These are phyloP conservation scores for Fusarium staphyleae DNA, from an alignment of 2,329 filamentous ascomycete genomes.

Conservation along the genomic window DNA sequence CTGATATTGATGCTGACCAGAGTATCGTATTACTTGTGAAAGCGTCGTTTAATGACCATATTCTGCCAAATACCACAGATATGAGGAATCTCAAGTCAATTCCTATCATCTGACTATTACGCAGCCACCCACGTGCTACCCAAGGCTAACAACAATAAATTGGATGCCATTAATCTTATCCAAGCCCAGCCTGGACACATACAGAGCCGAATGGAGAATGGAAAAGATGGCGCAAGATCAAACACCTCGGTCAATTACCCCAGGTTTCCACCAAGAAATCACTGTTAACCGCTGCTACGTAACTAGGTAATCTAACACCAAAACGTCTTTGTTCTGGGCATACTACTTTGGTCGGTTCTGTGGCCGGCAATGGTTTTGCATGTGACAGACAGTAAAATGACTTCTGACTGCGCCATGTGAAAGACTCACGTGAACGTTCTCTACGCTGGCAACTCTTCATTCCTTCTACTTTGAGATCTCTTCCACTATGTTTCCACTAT, in stretches of 20 bases:
- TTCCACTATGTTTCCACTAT: too few relatives aligned
- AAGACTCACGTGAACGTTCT: constrained; percentile 35
- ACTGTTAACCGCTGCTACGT: neutral
- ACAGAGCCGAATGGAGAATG: neutral
- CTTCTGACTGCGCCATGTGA: constrained; percentile 29
- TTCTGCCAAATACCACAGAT: too few relatives aligned
- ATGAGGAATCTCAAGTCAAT: too few relatives aligned
- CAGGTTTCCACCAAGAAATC: neutral
- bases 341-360: constrained; percentile 1
- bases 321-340: neutral
- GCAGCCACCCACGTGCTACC: too few relatives aligned
- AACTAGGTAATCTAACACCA: neutral
- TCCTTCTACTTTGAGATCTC: too few relatives aligned
- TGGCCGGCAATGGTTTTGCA: constrained; percentile 30
- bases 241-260: neutral
- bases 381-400: constrained; percentile 37
- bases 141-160: too few relatives aligned
- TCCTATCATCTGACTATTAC: too few relatives aligned
- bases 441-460: neutral
- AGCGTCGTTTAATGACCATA: too few relatives aligned
- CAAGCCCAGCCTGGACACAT: too few relatives aligned
- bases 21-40: too few relatives aligned
- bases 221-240: neutral
- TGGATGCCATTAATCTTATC: too few relatives aligned
- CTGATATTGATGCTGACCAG: too few relatives aligned